Evolutionary conservation across 768 basidiomycete genomes (phyloP).

Genomic region (Amanita fuliginea): DNA sequence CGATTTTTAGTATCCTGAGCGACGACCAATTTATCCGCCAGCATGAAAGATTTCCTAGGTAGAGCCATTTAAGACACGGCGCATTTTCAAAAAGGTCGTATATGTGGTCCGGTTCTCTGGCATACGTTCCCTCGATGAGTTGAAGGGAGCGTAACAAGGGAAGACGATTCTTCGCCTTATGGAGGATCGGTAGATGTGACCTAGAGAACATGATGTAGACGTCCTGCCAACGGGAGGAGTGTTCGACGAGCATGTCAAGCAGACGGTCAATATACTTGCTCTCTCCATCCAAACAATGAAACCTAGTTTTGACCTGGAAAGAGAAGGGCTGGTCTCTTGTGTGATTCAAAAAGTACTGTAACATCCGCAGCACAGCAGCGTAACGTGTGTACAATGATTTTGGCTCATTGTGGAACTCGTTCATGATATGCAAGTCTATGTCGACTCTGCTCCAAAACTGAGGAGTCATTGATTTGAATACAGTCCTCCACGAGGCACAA

Average conservation of each 20-base stretch:
- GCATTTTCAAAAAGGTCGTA: background rate
- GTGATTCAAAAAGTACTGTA: background rate
- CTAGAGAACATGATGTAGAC: background rate
- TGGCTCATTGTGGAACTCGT: background rate
- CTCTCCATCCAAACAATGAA: background rate
- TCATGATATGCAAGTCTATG: background rate
- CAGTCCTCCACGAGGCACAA: conserved; percentile 1
- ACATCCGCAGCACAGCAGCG: background rate
- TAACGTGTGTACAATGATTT: background rate
- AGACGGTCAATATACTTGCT: background rate
- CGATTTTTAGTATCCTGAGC: background rate
- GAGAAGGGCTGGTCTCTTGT: background rate
- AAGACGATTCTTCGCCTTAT: background rate
- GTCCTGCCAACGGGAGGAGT: background rate
- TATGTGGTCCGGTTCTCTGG: background rate
- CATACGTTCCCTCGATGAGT: background rate
- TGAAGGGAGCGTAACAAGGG: background rate
- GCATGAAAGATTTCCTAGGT: background rate
- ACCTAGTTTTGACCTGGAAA: background rate
- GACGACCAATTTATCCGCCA: conserved; percentile 1
- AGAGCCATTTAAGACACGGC: background rate
- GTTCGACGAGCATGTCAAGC: background rate
- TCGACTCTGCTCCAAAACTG: conserved; percentile 2
- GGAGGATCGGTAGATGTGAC: background rate
- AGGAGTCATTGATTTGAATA: background rate